These are phyloP conservation scores for Eucommia ulmoides DNA, from an alignment of 257 asterid genomes.

Conservation along the genomic window DNA sequence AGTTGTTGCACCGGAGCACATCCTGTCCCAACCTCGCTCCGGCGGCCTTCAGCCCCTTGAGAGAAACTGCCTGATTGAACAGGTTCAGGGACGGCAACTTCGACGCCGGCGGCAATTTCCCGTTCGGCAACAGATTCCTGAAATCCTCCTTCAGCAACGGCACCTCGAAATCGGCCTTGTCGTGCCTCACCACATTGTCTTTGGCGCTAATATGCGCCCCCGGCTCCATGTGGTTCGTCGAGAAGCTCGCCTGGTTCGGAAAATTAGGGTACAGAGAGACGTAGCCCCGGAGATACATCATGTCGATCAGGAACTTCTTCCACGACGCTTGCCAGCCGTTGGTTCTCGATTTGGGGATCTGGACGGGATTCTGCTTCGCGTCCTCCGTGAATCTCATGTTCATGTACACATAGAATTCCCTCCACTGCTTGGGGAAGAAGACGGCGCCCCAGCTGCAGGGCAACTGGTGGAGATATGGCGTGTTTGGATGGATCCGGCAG, in stretches of 20 bases:
- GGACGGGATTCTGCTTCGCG: conserved; percentile 80
- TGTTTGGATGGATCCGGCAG: conserved; percentile 69
- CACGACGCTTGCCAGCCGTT: conserved; percentile 99
- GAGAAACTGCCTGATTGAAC: conserved; percentile 73
- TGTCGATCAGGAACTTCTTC: conserved; percentile 88
- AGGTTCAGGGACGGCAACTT: conserved; percentile 71
- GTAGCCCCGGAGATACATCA: conserved; percentile 90
- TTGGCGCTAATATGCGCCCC: conserved; percentile 91
- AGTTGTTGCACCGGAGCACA: conserved; percentile 48
- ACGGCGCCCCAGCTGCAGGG: conserved; percentile 99
- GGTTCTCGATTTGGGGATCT: conserved; percentile 87
- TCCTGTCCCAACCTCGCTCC: conserved; percentile 79
- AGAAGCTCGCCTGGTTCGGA: conserved; percentile 82
- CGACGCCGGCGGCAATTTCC: conserved; percentile 76
- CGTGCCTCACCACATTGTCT: conserved; percentile 61
- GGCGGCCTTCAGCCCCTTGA: conserved; percentile 75
- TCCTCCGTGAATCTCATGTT: conserved; percentile 82
- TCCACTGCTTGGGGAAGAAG: conserved; percentile 90
- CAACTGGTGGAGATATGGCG: conserved; percentile 87
- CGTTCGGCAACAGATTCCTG: conserved; percentile 44
- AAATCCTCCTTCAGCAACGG: conserved; percentile 70
- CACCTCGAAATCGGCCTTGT: conserved; percentile 76
- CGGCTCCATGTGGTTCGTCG: conserved; percentile 95
- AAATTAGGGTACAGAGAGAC: conserved; percentile 83
- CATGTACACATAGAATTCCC: conserved; percentile 91